Evolutionary conservation across 139 green algal species (phyloP).

Genomic region (Microglena sp.): DNA sequence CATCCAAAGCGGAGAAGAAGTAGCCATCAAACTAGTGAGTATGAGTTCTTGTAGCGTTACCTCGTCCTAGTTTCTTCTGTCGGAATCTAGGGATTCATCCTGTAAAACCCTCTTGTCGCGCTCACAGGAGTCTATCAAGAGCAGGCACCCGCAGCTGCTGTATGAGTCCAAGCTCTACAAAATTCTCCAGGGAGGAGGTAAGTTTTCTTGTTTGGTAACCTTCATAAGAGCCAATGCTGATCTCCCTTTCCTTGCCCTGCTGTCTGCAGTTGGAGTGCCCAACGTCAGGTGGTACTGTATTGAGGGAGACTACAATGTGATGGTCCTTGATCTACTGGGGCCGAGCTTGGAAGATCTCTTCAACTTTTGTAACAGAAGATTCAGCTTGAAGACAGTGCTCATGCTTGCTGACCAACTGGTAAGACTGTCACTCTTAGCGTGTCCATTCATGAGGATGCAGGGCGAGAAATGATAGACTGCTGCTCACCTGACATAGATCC

Average conservation of each 20-base stretch:
- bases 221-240: too few relatives aligned
- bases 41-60: neutral
- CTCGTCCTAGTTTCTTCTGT: neutral
- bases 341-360: constrained; percentile 96
- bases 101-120: too few relatives aligned
- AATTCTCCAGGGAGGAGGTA: constrained; percentile 85
- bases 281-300: constrained; percentile 97
- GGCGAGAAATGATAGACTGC: too few relatives aligned
- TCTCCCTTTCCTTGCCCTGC: too few relatives aligned
- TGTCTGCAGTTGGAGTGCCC: constrained; percentile 85
- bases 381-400: constrained; percentile 95
- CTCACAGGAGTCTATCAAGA: constrained; percentile 80
- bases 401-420: constrained; percentile 99
- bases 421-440: constrained; percentile 11
- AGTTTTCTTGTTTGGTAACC: constrained; percentile 10
- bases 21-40: constrained; percentile 96
- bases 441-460: too few relatives aligned
- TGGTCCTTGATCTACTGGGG: constrained; percentile 97
- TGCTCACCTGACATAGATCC: too few relatives aligned
- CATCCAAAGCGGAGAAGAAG: constrained; percentile 94
- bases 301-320: constrained; percentile 99
- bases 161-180: constrained; percentile 96
- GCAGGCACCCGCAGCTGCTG: constrained; percentile 84
- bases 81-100: too few relatives aligned
- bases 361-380: constrained; percentile 98